Evolutionary conservation across 257 asterid species (phyloP).

Genomic region (Scutellaria minor): DNA sequence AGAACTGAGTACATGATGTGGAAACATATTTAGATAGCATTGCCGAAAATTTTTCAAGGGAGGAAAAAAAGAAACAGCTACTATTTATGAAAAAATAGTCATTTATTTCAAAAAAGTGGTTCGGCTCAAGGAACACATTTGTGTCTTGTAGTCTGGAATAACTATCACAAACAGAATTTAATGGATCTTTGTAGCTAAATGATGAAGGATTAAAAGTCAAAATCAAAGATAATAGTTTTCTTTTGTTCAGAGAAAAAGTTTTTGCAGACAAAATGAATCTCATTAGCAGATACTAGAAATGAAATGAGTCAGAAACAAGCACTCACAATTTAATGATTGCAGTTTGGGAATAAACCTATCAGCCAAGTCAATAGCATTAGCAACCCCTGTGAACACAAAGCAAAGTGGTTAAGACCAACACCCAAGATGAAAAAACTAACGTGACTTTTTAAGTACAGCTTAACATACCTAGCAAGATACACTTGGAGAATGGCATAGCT

Average conservation of each 20-base stretch:
- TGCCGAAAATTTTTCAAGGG: background rate
- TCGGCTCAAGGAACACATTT: conserved; percentile 22
- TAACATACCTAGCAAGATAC: conserved; percentile 79
- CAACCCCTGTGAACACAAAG: conserved; percentile 69
- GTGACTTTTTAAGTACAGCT: conserved; percentile 12
- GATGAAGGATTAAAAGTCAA: background rate
- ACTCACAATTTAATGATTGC: conserved; percentile 87
- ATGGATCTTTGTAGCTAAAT: background rate
- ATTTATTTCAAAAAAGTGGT: background rate
- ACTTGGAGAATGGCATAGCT: conserved; percentile 83
- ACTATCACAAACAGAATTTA: conserved; percentile 7
- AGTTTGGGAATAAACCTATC: conserved; percentile 94
- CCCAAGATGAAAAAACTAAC: conserved; percentile 28
- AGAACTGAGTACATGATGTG: background rate
- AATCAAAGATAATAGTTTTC: background rate
- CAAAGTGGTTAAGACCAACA: conserved; percentile 36
- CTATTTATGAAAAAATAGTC: conserved; percentile 1
- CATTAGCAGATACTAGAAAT: conserved; percentile 15
- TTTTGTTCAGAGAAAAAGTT: background rate
- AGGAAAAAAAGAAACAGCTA: background rate
- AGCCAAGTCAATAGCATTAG: conserved; percentile 96
- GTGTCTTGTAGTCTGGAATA: background rate
- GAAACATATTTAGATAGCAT: background rate
- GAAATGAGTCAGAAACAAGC: conserved; percentile 24
- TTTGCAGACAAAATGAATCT: background rate